Base-by-base conservation (phyloP, 2,329 filamentous ascomycete species). In the Penicillium paneum region DNA sequence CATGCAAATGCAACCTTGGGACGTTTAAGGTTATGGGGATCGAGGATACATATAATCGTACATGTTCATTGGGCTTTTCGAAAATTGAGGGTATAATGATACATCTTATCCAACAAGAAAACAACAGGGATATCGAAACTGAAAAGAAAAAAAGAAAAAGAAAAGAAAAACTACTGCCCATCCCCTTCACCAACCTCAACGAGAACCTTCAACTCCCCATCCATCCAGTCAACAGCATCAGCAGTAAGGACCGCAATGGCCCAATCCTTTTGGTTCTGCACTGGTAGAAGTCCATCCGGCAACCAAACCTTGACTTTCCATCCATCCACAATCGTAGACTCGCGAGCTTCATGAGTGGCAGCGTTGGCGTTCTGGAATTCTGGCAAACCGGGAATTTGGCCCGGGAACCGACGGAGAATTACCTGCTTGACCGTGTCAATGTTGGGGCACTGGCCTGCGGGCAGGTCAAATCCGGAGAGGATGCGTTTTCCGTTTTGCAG, bases 151-250 rank as follows among this genome's bases (percentile, higher is more conserved):
- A 34, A 53, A 26, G 17, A 24, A 11, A 49, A 4, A 31, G 17
- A 46, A 51, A 24, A 3, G 21, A 38, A 24, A 24, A 28, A 28
- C 43, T 59, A 60, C 38, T 56, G 50, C 21, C 55, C 52, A 19
- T 44, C 29, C 8, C 35, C 34, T 19, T 52, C 59, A 31, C 64
- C 67, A 36, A 73, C 44, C 39, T 77, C 75, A 28, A 78, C 63
- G 29, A 79, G 58, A 51, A 79, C 70, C 47, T 69, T 73, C 53
- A 79, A 56, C 38, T 76, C 70, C 5, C 70, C 70, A 55, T 78
- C 76, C 74, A 79, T 77, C 76, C 76, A 79, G 29, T 78, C 76
- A 2, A 76, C 71, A 11, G 71, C 73, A 17, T 71, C 70, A 11
- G 72, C 72, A 5, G 73, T 71, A 31, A 76, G 60, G n/a, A 78